Conservation (phyloP, 2,329 filamentous ascomycete genomes). For the Thielaviopsis populi region DNA sequence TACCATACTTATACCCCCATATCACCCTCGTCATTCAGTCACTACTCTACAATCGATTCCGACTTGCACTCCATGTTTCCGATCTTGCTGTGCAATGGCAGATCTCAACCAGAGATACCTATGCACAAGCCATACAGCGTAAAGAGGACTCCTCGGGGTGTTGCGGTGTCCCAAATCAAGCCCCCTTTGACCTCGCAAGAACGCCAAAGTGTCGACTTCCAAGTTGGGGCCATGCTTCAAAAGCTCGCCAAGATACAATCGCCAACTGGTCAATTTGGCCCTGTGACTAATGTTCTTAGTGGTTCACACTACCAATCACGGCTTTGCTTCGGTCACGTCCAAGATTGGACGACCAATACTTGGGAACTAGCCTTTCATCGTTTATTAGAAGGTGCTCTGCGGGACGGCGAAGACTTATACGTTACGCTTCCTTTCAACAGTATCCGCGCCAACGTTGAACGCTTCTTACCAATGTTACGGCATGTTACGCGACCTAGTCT, state of each 20-base stretch:
- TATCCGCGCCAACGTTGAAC: constrained; percentile 37
- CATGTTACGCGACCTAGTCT: constrained; percentile 36
- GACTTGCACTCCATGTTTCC: constrained; percentile 15
- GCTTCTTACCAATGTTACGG: constrained; percentile 36
- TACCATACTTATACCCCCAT: not conserved
- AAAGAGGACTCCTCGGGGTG: constrained; percentile 26
- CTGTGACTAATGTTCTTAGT: constrained; percentile 20
- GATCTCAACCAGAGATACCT: constrained; percentile 1
- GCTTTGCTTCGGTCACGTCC: constrained; percentile 9
- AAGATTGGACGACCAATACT: constrained; percentile 21
- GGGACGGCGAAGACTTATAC: constrained; percentile 45
- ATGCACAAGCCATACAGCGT: constrained; percentile 30
- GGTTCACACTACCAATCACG: constrained; percentile 1
- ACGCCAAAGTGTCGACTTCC: constrained; percentile 29
- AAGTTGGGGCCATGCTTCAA: constrained; percentile 33
- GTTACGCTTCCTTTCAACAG: constrained; percentile 42
- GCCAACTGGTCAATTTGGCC: constrained; percentile 35
- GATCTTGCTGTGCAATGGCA: constrained; percentile 13
- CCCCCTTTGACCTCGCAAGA: constrained; percentile 25
- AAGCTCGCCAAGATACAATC: constrained; percentile 31
- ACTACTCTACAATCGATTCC: constrained; percentile 10
- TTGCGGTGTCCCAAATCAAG: constrained; percentile 26
- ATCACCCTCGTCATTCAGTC: not conserved
- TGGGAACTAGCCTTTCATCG: constrained; percentile 44
- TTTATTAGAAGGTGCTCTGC: constrained; percentile 39